Conservation (phyloP, 768 basidiomycete species). For the Albatrellus ellisii region DNA sequence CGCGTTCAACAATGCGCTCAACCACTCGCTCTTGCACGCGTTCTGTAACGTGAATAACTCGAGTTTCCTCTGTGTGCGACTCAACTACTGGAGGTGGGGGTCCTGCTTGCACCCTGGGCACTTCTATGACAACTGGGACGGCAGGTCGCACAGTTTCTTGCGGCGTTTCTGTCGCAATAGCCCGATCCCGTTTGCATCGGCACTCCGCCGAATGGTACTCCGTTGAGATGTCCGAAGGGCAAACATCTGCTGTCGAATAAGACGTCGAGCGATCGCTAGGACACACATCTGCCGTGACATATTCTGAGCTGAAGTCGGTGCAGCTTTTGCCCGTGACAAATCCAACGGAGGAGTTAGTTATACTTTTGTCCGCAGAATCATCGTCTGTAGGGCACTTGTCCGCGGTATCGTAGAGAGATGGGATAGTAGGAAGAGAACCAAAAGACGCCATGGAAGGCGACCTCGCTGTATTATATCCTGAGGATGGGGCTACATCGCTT, state of each 20-base stretch:
- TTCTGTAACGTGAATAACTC: too few species aligned
- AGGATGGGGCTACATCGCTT: slow-evolving; percentile 14
- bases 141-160: slow-evolving; percentile 18
- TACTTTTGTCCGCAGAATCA: slow-evolving; percentile 7
- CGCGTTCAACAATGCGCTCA: too few species aligned
- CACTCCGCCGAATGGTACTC: slow-evolving; percentile 37
- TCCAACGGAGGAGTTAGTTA: slow-evolving; percentile 1
- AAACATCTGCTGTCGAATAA: slow-evolving; percentile 38
- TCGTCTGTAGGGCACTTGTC: slow-evolving; percentile 19
- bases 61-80: too few species aligned
- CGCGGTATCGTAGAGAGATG: slow-evolving; percentile 29
- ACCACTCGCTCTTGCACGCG: too few species aligned
- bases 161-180: slow-evolving; percentile 16
- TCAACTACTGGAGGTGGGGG: too few species aligned
- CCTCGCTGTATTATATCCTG: slow-evolving; percentile 33
- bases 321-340: slow-evolving; percentile 9
- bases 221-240: slow-evolving; percentile 28
- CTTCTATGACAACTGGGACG: too few species aligned
- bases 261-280: slow-evolving; percentile 26
- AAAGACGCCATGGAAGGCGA: slow-evolving; percentile 35
- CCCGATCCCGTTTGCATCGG: slow-evolving; percentile 14
- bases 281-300: slow-evolving; percentile 28
- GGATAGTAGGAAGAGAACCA: slow-evolving; percentile 46
- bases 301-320: slow-evolving; percentile 33
- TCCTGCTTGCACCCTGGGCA: too few species aligned